A percentile compares a stretch with the other conserved stretches of the same genome.
These are phyloP conservation scores for Strobilomyces echinocephalus DNA, from an alignment of 768 basidiomycete species.

Conservation along the genomic window DNA sequence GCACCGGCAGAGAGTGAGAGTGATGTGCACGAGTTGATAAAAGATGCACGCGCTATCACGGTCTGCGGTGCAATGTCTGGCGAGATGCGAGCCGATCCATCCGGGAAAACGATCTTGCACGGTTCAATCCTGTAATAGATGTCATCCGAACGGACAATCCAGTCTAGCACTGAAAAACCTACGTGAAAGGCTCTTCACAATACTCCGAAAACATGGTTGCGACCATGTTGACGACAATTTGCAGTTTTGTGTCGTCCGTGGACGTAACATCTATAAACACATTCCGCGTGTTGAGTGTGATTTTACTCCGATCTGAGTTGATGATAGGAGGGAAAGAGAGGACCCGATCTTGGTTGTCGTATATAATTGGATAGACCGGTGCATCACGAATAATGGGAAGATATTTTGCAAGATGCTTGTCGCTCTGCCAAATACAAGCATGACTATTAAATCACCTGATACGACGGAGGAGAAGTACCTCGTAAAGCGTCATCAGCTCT, in stretches of 20 bases:
- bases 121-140: conserved; percentile 74
- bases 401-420: conserved; percentile 86
- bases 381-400: conserved; percentile 92
- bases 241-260: conserved; percentile 93
- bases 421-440: conserved; percentile 49
- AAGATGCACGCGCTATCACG: conserved; percentile 75
- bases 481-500: conserved; percentile 90
- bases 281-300: conserved; percentile 87
- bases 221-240: conserved; percentile 92
- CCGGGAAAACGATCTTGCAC: conserved; percentile 74
- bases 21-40: conserved; percentile 94
- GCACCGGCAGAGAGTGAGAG: conserved; percentile 63
- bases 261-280: conserved; percentile 97
- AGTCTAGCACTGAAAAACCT: conserved; percentile 26
- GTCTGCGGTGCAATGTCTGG: conserved; percentile 75
- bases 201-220: conserved; percentile 99
- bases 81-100: conserved; percentile 69
- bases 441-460: neutral
- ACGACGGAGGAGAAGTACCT: conserved; percentile 44
- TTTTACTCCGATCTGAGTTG: conserved; percentile 96
- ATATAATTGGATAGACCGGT: conserved; percentile 96
- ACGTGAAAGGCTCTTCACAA: conserved; percentile 89
- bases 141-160: neutral
- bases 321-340: conserved; percentile 98
- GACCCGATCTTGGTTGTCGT: conserved; percentile 82